These are phyloP conservation scores for Basidiobolus meristosporus DNA, from an alignment of 371 early-diverging fungal species.

Conservation along the genomic window DNA sequence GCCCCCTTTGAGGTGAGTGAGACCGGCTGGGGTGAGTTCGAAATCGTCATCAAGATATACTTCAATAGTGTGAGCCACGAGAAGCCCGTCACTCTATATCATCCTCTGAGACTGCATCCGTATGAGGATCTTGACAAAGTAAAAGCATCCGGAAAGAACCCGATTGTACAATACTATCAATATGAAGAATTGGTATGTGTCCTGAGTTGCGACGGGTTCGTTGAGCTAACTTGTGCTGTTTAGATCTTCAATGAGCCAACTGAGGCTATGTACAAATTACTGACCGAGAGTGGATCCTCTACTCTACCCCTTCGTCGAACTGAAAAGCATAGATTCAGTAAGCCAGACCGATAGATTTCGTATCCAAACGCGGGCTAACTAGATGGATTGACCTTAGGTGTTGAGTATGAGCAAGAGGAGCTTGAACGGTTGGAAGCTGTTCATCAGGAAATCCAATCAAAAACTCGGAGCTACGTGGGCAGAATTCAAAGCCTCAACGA, in stretches of 20 bases:
- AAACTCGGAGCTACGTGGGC: no score
- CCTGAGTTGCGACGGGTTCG: not conserved
- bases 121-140: constrained; percentile 42
- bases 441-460: no score
- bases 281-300: constrained; percentile 10
- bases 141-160: constrained; percentile 42
- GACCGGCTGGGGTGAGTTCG: constrained; percentile 99
- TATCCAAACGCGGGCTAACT: no score
- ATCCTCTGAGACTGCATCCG: constrained; percentile 66
- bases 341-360: no score
- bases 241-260: constrained; percentile 78
- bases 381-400: no score
- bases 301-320: no score
- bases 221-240: not conserved
- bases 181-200: constrained; percentile 58
- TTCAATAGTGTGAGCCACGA: constrained; percentile 59
- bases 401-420: no score
- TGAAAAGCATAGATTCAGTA: no score
- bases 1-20: constrained; percentile 87
- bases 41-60: constrained; percentile 77
- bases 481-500: no score
- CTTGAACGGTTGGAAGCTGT: no score
- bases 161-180: constrained; percentile 47
- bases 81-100: constrained; percentile 63
- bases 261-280: constrained; percentile 51